Percentiles rank a stretch among this genome's conserved stretches.
Evolutionary conservation across 1,284 basidiomycete genomes (phyloP).

Genomic region (Cryptococcus floricola): DNA sequence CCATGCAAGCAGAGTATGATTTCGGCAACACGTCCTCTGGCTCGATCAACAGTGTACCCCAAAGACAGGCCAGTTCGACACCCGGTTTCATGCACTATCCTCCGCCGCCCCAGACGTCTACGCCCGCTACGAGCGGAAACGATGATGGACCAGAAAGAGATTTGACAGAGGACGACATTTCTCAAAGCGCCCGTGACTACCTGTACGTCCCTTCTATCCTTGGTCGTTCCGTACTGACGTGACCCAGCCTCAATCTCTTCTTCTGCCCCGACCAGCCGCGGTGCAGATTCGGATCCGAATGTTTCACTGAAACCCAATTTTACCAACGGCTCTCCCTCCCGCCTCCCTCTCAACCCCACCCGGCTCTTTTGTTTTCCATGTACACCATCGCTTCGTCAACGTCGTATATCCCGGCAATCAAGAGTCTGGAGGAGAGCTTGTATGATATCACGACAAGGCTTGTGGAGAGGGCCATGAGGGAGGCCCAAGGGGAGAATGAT

Average conservation of each 20-base stretch:
- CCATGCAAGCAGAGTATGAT: too few species aligned
- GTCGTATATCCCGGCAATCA: conserved; percentile 29
- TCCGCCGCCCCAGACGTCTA: too few species aligned
- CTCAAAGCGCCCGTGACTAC: conserved; percentile 25
- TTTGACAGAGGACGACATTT: conserved; percentile 9
- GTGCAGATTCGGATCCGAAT: conserved; percentile 18
- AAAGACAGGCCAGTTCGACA: too few species aligned
- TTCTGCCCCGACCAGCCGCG: conserved; percentile 20
- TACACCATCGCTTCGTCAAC: conserved; percentile 24
- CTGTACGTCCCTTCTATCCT: conserved; percentile 13
- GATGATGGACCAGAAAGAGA: not conserved
- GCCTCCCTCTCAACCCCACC: conserved; percentile 14
- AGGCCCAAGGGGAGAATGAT: not conserved
- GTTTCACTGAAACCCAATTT: conserved; percentile 22
- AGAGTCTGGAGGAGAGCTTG: conserved; percentile 18
- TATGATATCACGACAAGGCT: conserved; percentile 19
- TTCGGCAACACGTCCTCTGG: too few species aligned
- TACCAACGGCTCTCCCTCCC: conserved; percentile 10
- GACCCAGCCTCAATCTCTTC: conserved; percentile 27
- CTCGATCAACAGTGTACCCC: too few species aligned
- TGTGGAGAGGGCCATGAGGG: conserved; percentile 17
- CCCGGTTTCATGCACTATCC: too few species aligned
- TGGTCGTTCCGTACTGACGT: not conserved
- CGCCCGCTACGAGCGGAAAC: not conserved
- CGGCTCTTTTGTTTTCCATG: conserved; percentile 30